These are phyloP conservation scores for Triticum dicoccoides DNA, from an alignment of 176 grass and related monocot species.

Conservation along the genomic window DNA sequence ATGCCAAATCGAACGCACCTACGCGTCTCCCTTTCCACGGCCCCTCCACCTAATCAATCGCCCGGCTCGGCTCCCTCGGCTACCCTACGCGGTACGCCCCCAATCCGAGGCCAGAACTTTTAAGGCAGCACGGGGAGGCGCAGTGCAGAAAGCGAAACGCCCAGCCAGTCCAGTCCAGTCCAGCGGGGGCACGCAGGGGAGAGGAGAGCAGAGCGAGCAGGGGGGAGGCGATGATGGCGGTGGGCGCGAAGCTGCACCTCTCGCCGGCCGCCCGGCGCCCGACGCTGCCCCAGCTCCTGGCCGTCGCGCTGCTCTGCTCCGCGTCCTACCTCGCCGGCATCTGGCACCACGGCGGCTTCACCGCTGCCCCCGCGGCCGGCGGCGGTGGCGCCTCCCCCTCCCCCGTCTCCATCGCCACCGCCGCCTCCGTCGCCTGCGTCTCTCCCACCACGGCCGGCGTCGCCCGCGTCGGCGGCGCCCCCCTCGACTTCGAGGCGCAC, in stretches of 20 bases:
- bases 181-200: background rate
- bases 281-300: conserved; percentile 42
- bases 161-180: background rate
- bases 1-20: background rate
- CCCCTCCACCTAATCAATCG: conserved; percentile 25
- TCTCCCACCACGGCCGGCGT: conserved; percentile 11
- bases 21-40: conserved; percentile 34
- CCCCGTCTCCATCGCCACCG: conserved; percentile 39
- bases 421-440: conserved; percentile 42
- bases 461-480: background rate
- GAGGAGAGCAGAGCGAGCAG: background rate
- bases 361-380: background rate
- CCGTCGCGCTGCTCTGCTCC: conserved; percentile 73
- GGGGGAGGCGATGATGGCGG: conserved; percentile 38
- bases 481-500: conserved; percentile 72
- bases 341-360: conserved; percentile 71
- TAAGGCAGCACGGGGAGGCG: background rate
- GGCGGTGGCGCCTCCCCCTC: background rate
- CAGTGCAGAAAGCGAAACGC: background rate
- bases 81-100: background rate
- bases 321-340: conserved; percentile 76
- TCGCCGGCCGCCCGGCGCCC: conserved; percentile 30
- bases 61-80: background rate
- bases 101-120: conserved; percentile 25
- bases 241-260: conserved; percentile 47